Conservation (phyloP, 352 stramenopile genomes). For the Phytophthora gonapodyides region DNA sequence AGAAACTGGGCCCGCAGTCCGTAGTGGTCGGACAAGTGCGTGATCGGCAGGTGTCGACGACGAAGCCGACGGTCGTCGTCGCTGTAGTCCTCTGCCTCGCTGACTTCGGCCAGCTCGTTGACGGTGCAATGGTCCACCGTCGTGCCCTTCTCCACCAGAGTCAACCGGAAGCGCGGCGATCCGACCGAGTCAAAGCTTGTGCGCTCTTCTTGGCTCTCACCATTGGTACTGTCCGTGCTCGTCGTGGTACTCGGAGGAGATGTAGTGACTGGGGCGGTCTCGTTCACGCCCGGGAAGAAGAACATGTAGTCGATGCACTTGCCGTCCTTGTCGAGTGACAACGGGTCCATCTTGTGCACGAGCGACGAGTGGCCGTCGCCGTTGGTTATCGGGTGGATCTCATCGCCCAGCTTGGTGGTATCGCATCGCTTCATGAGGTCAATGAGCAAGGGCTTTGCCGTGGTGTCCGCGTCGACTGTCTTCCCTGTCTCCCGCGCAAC, state of each 20-base stretch:
- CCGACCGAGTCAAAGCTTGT: conserved; percentile 17
- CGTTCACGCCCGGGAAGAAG: conserved; percentile 51
- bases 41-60: conserved; percentile 54
- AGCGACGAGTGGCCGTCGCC: conserved; percentile 76
- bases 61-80: conserved; percentile 19
- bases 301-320: conserved; percentile 91
- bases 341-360: conserved; percentile 49
- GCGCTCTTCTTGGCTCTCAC: conserved; percentile 28
- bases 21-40: conserved; percentile 85
- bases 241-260: conserved; percentile 14
- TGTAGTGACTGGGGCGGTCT: conserved; percentile 16
- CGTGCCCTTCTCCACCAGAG: conserved; percentile 47
- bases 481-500: conserved; percentile 20
- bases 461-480: conserved; percentile 15
- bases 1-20: conserved; percentile 58
- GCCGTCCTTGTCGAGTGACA: conserved; percentile 57
- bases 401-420: conserved; percentile 47
- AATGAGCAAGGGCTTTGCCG: conserved; percentile 30
- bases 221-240: conserved; percentile 16
- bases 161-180: conserved; percentile 41
- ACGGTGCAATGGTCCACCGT: conserved; percentile 65
- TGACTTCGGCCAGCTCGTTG: conserved; percentile 35
- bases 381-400: conserved; percentile 79
- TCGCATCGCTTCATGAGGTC: conserved; percentile 79
- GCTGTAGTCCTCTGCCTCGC: conserved; percentile 17